Evolutionary conservation across 768 basidiomycete species (phyloP), one percentile per base, ranked within the genome.

Genomic region (Floccularia luteovirens): DNA sequence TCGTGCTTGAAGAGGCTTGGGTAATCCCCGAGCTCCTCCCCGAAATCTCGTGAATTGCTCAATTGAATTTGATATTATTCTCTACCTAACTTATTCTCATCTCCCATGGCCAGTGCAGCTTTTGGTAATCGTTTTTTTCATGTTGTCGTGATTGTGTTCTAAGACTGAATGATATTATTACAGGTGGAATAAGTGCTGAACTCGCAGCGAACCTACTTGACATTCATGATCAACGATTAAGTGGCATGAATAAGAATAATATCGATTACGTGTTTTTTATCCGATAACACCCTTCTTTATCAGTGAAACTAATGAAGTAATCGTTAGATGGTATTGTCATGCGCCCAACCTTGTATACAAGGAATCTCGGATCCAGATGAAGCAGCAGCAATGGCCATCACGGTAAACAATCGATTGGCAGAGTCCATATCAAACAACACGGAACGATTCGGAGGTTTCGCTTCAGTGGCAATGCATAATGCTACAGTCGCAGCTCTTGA

Each of bases 401-500:
- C 44, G 2, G 55, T 63, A 5, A 67, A 70, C 39, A 53, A 70
- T 41, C 45, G 54, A 28, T 49, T 69, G 3, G 63, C 65, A 14
- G 53, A 53, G 11, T 43, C 47, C 2, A 69, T 69, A 20, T 41
- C 62, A 7, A 69, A 67, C 32, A 61, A 61, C 28, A 65, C 64
- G 0, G 50, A 51, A 16, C 57, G 67, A 3, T 69, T 70, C 33
- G 66, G 65, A 7, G 66, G 51, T 5, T 69, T 69, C 45, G 68
- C 65, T 10, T 48, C 66, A 2, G 41, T 70, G 6, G 54, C 66
- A 2, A 70, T 70, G 68, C 65, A 69, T 31, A 63, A 70, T 36
- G 64, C 67, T 13, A 60, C 62, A 1, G 49, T 47, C 19, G 68
- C 67, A 3, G 62, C 59, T 5, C 49, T 55, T 14, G 67, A 70